A percentile compares a stretch with the other conserved stretches of the same genome.
phyloP scores from a whole-genome alignment of 108 stramenopile genomes.

The Schizochytrium sp. region DNA sequence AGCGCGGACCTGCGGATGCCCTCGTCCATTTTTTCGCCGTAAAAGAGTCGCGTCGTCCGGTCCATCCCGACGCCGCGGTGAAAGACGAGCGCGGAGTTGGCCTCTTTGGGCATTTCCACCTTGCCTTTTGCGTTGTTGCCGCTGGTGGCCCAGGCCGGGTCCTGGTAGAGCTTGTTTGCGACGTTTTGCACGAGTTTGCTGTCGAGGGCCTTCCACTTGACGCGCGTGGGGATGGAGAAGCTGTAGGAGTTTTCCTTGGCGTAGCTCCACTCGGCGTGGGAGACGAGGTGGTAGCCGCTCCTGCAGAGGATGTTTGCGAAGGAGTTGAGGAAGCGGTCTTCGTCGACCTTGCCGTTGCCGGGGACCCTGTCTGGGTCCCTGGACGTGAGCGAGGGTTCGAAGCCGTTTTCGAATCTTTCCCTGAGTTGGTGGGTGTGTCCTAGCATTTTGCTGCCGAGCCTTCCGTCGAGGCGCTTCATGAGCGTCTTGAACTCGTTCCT shows the following conservation, averaged over 20 bases:
- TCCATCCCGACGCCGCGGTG: constrained; percentile 15
- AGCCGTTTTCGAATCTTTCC: not conserved
- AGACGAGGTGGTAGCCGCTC: not conserved
- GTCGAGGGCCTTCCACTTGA: not conserved
- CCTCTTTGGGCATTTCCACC: not conserved
- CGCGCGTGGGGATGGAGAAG: not conserved
- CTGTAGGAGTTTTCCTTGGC: not conserved
- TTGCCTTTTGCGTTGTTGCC: not conserved
- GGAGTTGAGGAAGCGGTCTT: not conserved
- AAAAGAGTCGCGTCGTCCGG: not conserved
- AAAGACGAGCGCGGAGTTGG: not conserved
- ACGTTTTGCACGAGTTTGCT: not conserved
- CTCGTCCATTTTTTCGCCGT: constrained; percentile 4
- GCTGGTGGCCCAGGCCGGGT: not conserved
- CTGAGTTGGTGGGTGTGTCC: not conserved
- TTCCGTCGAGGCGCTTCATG: not conserved
- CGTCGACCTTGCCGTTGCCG: not conserved
- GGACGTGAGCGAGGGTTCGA: not conserved
- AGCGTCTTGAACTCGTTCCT: not conserved
- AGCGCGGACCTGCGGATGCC: not conserved
- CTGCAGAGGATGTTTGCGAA: not conserved
- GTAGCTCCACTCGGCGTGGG: not conserved
- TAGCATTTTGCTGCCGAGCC: not conserved
- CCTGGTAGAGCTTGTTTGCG: not conserved
- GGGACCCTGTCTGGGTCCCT: not conserved